Base-by-base conservation (phyloP, 441 rosid species). In the Aquilaria agallochum region DNA sequence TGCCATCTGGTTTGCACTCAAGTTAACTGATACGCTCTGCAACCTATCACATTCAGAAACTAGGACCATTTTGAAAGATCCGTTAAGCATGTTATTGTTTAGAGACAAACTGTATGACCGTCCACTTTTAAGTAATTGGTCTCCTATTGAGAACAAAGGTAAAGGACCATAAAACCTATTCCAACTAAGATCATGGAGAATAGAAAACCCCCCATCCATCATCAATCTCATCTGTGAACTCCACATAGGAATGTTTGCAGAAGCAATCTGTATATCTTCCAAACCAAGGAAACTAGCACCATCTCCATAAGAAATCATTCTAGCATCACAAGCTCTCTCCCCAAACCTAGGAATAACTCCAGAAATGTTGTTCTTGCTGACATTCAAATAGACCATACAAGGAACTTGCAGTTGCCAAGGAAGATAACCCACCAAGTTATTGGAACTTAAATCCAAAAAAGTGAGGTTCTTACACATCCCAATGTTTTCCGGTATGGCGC, bases 401-500 rank as follows among this genome's bases (percentile, higher is more conserved):
- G 90, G 79, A 76, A 84, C 74, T 59, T 57, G 86, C 49, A 84
- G 80, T 60, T 59, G 68, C 53, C 57, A 33, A 11, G 90, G 88
- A 59, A 87, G 76, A 66, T 58, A 56, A 2, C 93, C 89, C 15
- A 36, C 58, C 64, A 87, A 72, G 60, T 62, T 64, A 67, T 87
- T 84, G 53, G 79, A 84, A 72, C 93, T 80, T 75, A 87, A 74
- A 72, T 87, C 93, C 79, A 84, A 68, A 71, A 84, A 74, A 59
- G 83, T 72, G 14, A 87, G 81, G 60, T 76, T 84, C 76, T 68
- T 76, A 31, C 93, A 87, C 68, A 62, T 53, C 47, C 72, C 75
- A 45, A 84, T 48, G 59, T 71, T 76, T 57, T 60, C 61, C 3
- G 90, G 85, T 36, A 84, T 62, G 58, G 51, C 51, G 47, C 88